Evolutionary conservation across 2,329 filamentous ascomycete genomes (phyloP), one percentile per base, ranked within the genome.

Genomic region (Sporothrix protearum): DNA sequence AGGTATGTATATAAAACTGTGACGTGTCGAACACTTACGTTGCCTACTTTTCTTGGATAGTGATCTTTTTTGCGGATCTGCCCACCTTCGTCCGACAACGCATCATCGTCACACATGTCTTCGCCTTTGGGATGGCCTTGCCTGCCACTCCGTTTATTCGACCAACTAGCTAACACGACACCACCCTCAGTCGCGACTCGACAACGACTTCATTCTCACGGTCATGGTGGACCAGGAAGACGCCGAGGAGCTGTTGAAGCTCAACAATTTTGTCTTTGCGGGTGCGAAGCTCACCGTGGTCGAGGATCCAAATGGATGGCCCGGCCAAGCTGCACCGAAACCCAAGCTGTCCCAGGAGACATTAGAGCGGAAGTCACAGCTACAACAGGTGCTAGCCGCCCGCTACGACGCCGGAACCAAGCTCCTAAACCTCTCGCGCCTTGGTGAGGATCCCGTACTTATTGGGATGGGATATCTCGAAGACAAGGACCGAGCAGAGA

Each of bases 391-490:
- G 74, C 85, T 99, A 16, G 86, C 86, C 70, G 86, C 87, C 70
- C 90, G 96, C 66, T 98, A 97, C 81, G 84, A 92, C 73, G 81
- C 85, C 19, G 84, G 85, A 7, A 83, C 84, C 69, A 97, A 96
- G 80, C 83, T 97, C 0, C 86, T 98, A 51, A 89, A 97, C 78
- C 87, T 99, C 10, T 94, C 93, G n/a, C 84, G 86, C 0, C 87
- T 98, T 10, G 90, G 87, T 42, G 83, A 87, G 64, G 95, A 98
- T 76, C 82, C 88, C 1, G 87, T 90, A 72, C 86, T 98, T 4
- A 84, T 89, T 70, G 84, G 87, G 55, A 89, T 94, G 80, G 92
- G 92, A 49, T 91, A 95, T 77, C 94, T 97, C 78, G 87, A 89
- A 73, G 88, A 84, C 72, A 87, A 86, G 72, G 88, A 90, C 3